phyloP scores from a whole-genome alignment of 371 early-diverging fungal genomes.

The Dipsacomyces acuminosporus region DNA sequence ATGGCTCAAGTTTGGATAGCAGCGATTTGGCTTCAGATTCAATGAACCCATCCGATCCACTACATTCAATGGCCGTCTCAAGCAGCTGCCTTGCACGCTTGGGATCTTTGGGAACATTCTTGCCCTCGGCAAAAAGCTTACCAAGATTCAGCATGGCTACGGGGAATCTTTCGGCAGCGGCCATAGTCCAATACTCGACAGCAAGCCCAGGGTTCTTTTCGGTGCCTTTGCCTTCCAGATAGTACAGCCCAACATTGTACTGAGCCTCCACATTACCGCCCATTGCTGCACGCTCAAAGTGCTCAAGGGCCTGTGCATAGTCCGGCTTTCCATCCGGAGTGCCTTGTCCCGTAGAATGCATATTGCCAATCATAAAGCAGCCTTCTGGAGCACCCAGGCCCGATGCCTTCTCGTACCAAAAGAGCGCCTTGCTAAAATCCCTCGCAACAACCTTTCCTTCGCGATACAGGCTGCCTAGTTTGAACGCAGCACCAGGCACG shows the following conservation, averaged over 20 bases:
- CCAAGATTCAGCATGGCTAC: constrained; percentile 37
- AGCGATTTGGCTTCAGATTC: constrained; percentile 4
- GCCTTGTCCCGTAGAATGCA: constrained; percentile 23
- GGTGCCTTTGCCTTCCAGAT: constrained; percentile 25
- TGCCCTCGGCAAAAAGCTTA: constrained; percentile 27
- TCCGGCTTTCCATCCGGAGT: constrained; percentile 15
- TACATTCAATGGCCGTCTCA: constrained; percentile 10
- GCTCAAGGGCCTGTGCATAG: constrained; percentile 8
- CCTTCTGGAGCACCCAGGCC: constrained; percentile 14
- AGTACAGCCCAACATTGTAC: constrained; percentile 40
- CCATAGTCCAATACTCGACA: constrained; percentile 38
- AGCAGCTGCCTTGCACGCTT: constrained; percentile 12
- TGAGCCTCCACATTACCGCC: constrained; percentile 33
- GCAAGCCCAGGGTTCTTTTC: constrained; percentile 20
- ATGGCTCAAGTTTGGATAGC: constrained; percentile 5
- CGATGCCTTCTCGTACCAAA: constrained; percentile 22
- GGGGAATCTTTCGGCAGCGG: constrained; percentile 26
- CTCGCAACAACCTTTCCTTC: constrained; percentile 3
- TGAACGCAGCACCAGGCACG: constrained; percentile 10
- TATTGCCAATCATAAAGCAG: constrained; percentile 29
- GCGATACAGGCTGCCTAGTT: constrained; percentile 22
- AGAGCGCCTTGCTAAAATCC: constrained; percentile 6
- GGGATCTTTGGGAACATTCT: constrained; percentile 1
- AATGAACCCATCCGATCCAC: constrained; percentile 10
- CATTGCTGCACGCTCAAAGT: constrained; percentile 32